A percentile compares a stretch with the other conserved stretches of the same genome.
Conservation (phyloP, 1,284 basidiomycete species). For the Calocybe gambosa region DNA sequence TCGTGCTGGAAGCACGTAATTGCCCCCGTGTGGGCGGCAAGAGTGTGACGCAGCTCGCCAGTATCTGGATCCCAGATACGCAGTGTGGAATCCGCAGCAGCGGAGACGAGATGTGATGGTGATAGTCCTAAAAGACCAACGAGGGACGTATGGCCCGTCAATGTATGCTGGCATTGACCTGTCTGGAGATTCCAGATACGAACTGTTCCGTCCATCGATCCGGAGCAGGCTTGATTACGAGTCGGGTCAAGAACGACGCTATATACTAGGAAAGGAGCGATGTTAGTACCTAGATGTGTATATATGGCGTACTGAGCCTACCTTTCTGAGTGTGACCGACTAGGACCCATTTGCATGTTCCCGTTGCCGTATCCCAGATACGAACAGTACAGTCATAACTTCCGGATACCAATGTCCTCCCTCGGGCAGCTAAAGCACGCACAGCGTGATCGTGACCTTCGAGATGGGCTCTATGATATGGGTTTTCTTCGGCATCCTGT, state of each 20-base stretch:
- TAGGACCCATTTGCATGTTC: constrained; percentile 75
- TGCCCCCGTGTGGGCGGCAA: constrained; percentile 86
- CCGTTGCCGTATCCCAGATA: constrained; percentile 93
- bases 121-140: constrained; percentile 87
- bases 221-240: constrained; percentile 86
- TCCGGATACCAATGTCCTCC: constrained; percentile 86
- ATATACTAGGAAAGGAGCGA: constrained; percentile 55
- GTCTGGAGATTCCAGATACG: constrained; percentile 85
- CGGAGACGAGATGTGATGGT: constrained; percentile 84
- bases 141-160: constrained; percentile 84
- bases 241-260: constrained; percentile 83
- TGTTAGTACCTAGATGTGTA: neutral
- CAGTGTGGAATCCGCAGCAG: constrained; percentile 89
- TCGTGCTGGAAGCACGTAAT: constrained; percentile 98
- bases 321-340: constrained; percentile 90
- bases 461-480: constrained; percentile 81
- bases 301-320: constrained; percentile 34
- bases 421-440: constrained; percentile 85
- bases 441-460: constrained; percentile 90
- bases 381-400: constrained; percentile 92
- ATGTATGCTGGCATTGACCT: constrained; percentile 73
- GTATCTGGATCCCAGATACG: constrained; percentile 88
- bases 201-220: constrained; percentile 95
- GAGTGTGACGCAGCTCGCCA: constrained; percentile 71
- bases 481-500: constrained; percentile 79